Percentiles rank a stretch among this genome's conserved stretches.
phyloP scores from a whole-genome alignment of 225 moss, liverwort and hornwort genomes.

The Marchantia paleacea region DNA sequence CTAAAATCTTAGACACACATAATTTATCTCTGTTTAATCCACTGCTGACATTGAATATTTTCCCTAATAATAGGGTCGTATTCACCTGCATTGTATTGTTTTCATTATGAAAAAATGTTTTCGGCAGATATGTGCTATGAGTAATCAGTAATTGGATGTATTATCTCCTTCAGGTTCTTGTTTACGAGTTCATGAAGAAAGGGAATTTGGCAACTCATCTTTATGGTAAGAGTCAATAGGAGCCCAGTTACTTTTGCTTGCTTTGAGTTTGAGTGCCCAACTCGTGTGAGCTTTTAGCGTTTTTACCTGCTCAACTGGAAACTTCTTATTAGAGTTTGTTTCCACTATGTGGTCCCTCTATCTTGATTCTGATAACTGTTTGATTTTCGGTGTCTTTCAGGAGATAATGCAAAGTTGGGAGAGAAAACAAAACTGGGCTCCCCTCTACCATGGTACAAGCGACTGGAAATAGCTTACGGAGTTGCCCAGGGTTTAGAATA shows the following conservation, averaged over 20 bases:
- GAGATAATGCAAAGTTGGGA: not conserved
- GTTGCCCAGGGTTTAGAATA: slow-evolving; percentile 73
- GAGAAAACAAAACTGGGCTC: not conserved
- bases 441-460: slow-evolving; percentile 46
- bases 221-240: slow-evolving; percentile 26
- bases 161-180: slow-evolving; percentile 48
- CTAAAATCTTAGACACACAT: not conserved
- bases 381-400: not conserved
- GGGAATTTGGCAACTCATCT: slow-evolving; percentile 59
- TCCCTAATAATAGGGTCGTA: no score
- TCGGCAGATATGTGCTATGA: no score
- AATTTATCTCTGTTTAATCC: no score
- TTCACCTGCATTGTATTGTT: no score
- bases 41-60: no score
- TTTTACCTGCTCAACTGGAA: not conserved
- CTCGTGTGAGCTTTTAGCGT: no score
- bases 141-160: no score
- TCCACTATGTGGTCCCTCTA: not conserved
- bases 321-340: not conserved
- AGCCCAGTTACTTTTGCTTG: not conserved
- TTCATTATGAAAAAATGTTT: no score
- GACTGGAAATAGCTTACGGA: slow-evolving; percentile 60
- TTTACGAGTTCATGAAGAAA: slow-evolving; percentile 70
- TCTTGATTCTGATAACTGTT: not conserved
- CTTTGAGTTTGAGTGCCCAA: not conserved